Percentiles rank a stretch among this genome's conserved stretches.
Conservation (phyloP, 345 rosid genomes). For the Populus nigra region DNA sequence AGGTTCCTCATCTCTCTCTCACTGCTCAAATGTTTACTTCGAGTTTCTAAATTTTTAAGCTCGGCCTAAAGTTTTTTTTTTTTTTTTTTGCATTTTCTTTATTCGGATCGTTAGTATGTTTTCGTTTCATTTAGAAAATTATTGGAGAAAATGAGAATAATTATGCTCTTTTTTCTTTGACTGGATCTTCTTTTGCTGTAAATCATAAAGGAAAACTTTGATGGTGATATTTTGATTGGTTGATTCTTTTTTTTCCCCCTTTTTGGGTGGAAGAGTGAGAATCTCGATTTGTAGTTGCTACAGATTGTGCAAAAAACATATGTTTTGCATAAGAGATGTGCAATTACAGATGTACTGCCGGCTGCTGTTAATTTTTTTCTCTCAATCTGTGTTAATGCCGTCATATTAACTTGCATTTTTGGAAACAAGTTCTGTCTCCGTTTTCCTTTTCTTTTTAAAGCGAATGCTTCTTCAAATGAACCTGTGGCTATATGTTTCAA, state of each 20-base stretch:
- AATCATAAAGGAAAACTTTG: neutral
- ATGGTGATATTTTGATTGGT: neutral
- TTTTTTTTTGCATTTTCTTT: neutral
- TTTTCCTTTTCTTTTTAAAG: neutral
- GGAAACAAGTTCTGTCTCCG: neutral
- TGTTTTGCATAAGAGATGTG: neutral
- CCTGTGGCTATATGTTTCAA: neutral
- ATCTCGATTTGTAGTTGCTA: neutral
- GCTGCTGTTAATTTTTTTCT: neutral
- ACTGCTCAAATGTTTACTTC: neutral
- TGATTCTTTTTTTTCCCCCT: neutral
- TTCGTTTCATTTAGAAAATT: neutral
- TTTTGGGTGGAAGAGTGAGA: neutral
- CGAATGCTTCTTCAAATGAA: neutral
- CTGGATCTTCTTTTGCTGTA: neutral
- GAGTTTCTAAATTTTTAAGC: neutral
- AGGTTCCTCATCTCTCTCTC: conserved; percentile 41
- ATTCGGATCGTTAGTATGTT: neutral
- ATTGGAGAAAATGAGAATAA: neutral
- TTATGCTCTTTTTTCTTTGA: neutral
- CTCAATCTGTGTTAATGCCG: neutral
- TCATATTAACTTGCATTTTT: neutral
- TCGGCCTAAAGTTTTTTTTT: neutral
- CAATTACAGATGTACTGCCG: neutral
- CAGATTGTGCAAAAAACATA: neutral